Evolutionary conservation across 1,139 yeast species (phyloP), one percentile per base, ranked within the genome.

Genomic region (Candida anutae): DNA sequence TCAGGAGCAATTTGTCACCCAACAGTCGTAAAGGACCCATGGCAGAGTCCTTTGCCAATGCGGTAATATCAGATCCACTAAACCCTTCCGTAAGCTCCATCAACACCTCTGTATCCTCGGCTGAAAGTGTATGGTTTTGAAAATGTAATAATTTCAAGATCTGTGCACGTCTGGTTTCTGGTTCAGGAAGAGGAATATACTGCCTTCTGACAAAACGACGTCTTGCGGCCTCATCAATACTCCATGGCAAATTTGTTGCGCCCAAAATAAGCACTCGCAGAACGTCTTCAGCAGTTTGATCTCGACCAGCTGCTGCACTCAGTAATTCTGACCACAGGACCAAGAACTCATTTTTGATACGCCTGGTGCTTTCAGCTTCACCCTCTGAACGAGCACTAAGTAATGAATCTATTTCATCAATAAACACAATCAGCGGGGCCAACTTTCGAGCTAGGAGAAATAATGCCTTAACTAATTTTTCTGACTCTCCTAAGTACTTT

Each of bases 161-260:
- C 46, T 90, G 98, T 8, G 76, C 74, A 30, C 63, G 55, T 34
- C 98, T 60, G 0, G 97, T 87, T 40, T 80, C 87, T 8, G 67
- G 69, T 50, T 90, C 98, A 0, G 98, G 98, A 31, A 90, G 61
- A 3, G 98, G 98, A 31, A 90, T 90, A 53, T 90, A 88, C 50
- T 87, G 96, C 31, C 97, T 64, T 39, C 95, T 70, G 5, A 84
- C 95, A 58, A 90, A 90, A 42, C 98, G 70, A 50, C 98, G 71
- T 45, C 98, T 65, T 0, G 98, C 99, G 3, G 98, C 98, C 50
- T 93, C 98, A 55, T 90, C 99, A 37, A 90, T 88, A 3, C 87
- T 81, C 99, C 99, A 90, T 0, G 99, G 99, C 39, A 90, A 56
- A 50, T 90, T 90, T 0, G 99, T 90, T 1, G 98, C 98, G 0